phyloP scores from a whole-genome alignment of 257 asterid species.

The Solanum chiquidenum region DNA sequence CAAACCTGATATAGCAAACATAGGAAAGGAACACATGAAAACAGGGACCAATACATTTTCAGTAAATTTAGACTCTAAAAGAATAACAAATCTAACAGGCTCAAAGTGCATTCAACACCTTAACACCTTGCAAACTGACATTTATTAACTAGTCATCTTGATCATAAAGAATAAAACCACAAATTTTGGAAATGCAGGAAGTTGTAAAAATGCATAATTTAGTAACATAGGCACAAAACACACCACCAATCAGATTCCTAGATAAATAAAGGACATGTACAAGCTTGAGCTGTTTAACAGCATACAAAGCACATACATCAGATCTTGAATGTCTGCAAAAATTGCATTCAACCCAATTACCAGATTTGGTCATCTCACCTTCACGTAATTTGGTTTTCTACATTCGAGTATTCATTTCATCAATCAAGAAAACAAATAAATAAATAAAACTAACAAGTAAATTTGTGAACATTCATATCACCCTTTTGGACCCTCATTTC shows the following conservation, averaged over 20 bases:
- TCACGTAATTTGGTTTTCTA: background rate
- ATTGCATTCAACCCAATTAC: background rate
- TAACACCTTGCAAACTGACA: background rate
- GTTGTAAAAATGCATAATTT: background rate
- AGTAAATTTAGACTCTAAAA: background rate
- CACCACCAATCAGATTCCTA: background rate
- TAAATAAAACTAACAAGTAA: background rate
- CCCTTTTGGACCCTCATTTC: background rate
- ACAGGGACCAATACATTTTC: background rate
- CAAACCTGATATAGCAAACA: conserved; percentile 47
- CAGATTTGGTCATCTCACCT: background rate
- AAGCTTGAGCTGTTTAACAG: background rate
- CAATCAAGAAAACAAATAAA: background rate
- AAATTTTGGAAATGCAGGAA: background rate
- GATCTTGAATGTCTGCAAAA: background rate
- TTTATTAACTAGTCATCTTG: background rate
- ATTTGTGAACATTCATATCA: background rate
- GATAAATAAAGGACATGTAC: background rate
- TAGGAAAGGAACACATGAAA: background rate
- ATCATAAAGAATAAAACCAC: background rate
- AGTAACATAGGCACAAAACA: background rate
- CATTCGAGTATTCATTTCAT: background rate
- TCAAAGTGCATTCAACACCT: background rate
- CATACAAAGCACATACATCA: background rate
- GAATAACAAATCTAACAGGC: background rate